Base-by-base conservation (phyloP, 2,329 filamentous ascomycete genomes). In the Colletotrichum cordylinicola region DNA sequence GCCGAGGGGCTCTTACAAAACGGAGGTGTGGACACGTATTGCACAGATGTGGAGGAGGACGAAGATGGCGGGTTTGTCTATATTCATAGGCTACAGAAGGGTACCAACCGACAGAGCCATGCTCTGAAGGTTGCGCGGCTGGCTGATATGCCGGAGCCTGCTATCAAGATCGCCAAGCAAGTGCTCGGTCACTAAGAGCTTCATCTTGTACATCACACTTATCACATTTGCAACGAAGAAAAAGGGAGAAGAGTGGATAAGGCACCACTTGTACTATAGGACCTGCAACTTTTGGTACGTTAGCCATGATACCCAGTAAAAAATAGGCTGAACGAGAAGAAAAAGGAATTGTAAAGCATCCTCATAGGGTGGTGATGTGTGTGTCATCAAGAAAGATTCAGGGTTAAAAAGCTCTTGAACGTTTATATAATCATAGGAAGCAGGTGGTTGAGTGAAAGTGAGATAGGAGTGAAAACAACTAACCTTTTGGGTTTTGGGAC, bases 41-140 rank as follows among this genome's bases (percentile, higher is more conserved):
- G 96, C 83, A 98, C 97, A 0, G 95, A 98, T 84, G 91, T 99
- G 10, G 89, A 93, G 27, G 96, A 98, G 82, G 93, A 94, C 67
- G 88, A 86, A 9, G 85, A 88, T 0, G 91, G 91, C 1, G 92
- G 92, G 0, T 99, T 98, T 83, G 92, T 94, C 56, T 99, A 98
- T 86, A 90, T 98, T 71, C 96, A 99, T 86, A 94, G 90, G 79
- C 85, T 99, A 84, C 91, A 91, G 70, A 92, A 90, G 82, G 97
- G 97, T 0, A 91, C 98, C 73, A 99, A 98, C 84, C 91, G 93
- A 67, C 89, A 94, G 78, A 98, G 95, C 77, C 97, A 99, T 86
- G 97, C 98, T 21, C 87, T 99, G 75, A 98, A 98, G 82, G 97
- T 99, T n/a, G 97, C 97, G 3, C 90, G 90, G 77, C 86, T 98